Conservation (phyloP, 73 alveolate genomes). For the Stentor coeruleus region DNA sequence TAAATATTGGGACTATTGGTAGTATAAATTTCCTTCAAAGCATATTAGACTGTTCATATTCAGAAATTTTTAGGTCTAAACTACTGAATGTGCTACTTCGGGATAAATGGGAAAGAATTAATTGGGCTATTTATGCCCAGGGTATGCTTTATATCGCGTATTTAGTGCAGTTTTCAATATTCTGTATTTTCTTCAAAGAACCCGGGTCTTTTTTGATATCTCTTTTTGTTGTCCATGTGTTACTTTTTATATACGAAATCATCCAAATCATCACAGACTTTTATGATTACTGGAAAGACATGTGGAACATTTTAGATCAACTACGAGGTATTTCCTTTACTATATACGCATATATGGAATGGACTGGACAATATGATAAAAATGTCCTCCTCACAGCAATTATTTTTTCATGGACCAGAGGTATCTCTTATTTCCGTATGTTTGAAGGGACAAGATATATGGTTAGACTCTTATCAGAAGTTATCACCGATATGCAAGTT, state of each 20-base stretch:
- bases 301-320: neutral
- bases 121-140: constrained; percentile 7
- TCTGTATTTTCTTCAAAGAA: neutral
- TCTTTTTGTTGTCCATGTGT: neutral
- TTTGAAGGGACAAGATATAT: constrained; percentile 18
- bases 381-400: neutral
- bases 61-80: constrained; percentile 16
- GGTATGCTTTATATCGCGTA: neutral
- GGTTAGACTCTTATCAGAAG: constrained; percentile 2
- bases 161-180: neutral
- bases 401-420: constrained; percentile 28
- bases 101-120: neutral
- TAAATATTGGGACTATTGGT: neutral
- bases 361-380: neutral
- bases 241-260: neutral
- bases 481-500: constrained; percentile 7
- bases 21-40: constrained; percentile 4
- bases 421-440: constrained; percentile 22
- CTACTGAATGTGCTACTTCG: neutral
- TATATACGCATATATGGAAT: neutral
- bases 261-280: neutral
- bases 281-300: neutral
- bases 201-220: neutral
- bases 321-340: neutral
- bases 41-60: neutral